Percentiles rank a stretch among this genome's conserved stretches.
Evolutionary conservation across 2,329 filamentous ascomycete species (phyloP).

Genomic region (Sporothrix schenckii): DNA sequence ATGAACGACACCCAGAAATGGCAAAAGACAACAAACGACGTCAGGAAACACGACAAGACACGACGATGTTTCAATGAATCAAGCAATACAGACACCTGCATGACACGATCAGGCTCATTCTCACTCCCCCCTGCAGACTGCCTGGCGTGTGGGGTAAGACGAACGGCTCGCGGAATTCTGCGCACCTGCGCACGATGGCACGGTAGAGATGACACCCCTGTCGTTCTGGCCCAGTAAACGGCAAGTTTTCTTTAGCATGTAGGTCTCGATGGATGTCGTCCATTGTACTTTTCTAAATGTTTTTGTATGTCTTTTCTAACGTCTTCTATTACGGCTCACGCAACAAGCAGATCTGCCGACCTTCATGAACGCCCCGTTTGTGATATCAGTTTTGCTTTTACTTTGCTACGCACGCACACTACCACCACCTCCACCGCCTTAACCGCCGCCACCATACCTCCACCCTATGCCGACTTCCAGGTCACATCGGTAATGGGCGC

Average conservation of each 20-base stretch:
- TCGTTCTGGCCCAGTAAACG: background rate
- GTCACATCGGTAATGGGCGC: background rate
- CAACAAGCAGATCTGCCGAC: no score
- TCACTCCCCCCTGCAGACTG: background rate
- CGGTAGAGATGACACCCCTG: background rate
- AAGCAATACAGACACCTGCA: background rate
- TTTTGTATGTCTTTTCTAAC: no score
- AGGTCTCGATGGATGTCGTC: no score
- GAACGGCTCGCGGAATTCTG: background rate
- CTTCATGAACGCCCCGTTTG: no score
- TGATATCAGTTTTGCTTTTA: no score
- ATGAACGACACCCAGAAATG: no score
- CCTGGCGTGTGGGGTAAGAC: background rate
- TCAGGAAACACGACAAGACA: background rate
- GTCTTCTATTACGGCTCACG: no score
- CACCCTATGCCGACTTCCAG: constrained; percentile 1
- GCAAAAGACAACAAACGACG: background rate
- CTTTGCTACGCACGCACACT: background rate
- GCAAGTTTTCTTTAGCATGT: no score
- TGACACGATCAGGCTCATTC: background rate
- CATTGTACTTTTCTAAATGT: no score
- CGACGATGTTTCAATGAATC: background rate
- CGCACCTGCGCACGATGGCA: background rate
- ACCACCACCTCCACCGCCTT: background rate
- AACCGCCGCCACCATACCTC: background rate